phyloP scores from a whole-genome alignment of 768 basidiomycete genomes.

The Imleria badia region DNA sequence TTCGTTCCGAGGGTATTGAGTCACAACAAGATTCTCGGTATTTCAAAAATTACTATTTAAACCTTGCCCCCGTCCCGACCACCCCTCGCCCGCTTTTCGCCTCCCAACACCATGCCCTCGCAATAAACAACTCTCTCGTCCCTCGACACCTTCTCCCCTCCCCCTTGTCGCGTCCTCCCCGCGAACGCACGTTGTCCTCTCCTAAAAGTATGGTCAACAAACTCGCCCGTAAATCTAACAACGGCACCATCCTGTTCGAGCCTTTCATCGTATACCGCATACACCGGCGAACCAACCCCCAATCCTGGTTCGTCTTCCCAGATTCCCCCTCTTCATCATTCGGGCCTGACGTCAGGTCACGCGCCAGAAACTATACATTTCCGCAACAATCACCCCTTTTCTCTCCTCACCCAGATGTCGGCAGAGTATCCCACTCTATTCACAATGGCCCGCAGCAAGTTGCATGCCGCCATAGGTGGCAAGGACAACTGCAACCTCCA shows the following conservation, averaged over 20 bases:
- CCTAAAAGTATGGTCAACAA: conserved; percentile 77
- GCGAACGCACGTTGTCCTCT: conserved; percentile 29
- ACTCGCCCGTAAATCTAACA: conserved; percentile 75
- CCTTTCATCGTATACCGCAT: conserved; percentile 87
- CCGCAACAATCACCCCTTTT: conserved; percentile 5
- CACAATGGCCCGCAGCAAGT: conserved; percentile 69
- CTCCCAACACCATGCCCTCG: conserved; percentile 40
- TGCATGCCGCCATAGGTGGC: conserved; percentile 58
- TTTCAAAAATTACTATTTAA: conserved; percentile 48
- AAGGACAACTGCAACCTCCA: conserved; percentile 76
- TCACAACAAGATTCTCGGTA: conserved; percentile 32
- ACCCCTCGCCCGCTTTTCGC: conserved; percentile 23
- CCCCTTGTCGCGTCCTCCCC: conserved; percentile 22
- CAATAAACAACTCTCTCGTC: conserved; percentile 22
- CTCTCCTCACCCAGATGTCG: conserved; percentile 41
- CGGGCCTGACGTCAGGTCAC: conserved; percentile 8
- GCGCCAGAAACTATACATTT: conserved; percentile 19
- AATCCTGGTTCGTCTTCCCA: conserved; percentile 19
- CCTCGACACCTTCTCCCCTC: background rate
- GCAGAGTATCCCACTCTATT: conserved; percentile 51
- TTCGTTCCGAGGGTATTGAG: conserved; percentile 34
- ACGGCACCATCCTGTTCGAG: conserved; percentile 86
- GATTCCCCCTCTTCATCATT: too few relatives aligned
- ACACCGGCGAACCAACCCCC: conserved; percentile 48
- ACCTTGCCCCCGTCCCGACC: conserved; percentile 24